Conservation (phyloP, 306 rosid species). For the Ceratonia siliqua region DNA sequence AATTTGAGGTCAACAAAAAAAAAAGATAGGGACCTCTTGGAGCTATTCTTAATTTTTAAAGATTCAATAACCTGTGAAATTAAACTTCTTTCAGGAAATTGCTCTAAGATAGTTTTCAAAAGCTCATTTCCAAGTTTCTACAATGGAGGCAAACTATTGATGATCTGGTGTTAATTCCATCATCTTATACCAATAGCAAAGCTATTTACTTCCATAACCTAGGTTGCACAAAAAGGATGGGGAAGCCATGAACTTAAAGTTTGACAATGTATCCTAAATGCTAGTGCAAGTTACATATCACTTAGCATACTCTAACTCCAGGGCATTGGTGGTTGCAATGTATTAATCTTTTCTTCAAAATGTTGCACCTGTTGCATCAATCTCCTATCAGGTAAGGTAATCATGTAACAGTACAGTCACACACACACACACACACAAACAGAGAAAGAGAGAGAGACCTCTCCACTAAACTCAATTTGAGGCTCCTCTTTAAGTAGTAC, state of each 20-base stretch:
- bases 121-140: not conserved
- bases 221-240: not conserved
- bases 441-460: conserved; percentile 52
- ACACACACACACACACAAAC: not conserved
- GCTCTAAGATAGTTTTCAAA: too few species aligned
- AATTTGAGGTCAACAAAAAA: not conserved
- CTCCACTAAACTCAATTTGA: conserved; percentile 90
- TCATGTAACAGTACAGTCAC: not conserved
- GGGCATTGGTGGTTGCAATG: not conserved
- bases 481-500: conserved; percentile 85
- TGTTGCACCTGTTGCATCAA: not conserved
- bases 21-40: not conserved
- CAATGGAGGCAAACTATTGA: not conserved
- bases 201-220: not conserved
- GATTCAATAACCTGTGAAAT: not conserved
- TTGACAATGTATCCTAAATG: not conserved
- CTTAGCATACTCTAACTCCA: not conserved
- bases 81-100: not conserved
- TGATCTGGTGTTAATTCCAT: not conserved
- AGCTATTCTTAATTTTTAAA: conserved; percentile 4
- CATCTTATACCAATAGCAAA: not conserved
- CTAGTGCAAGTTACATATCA: conserved; percentile 12
- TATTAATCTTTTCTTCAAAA: not conserved
- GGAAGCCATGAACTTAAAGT: conserved; percentile 1
- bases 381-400: not conserved